Conservation (phyloP, 1,284 basidiomycete species). For the Cerioporus squamosus region DNA sequence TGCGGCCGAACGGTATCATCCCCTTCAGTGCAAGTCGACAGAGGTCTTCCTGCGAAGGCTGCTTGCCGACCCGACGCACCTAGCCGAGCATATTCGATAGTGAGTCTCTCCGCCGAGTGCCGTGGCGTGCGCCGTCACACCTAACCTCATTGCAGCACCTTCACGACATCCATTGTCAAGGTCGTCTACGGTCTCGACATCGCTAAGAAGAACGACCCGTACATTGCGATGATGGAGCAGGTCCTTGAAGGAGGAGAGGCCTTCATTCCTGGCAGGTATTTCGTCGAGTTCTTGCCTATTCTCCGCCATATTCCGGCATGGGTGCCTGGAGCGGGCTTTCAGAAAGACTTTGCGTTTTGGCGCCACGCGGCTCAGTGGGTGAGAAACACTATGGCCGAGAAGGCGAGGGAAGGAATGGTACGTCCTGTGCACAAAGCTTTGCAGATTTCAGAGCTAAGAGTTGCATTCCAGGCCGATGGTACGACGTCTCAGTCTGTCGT, state of each 20-base stretch:
- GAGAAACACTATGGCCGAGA: neutral
- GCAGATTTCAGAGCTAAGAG: too few relatives aligned
- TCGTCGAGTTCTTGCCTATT: slow-evolving; percentile 8
- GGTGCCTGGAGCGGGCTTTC: slow-evolving; percentile 14
- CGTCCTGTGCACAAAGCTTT: too few relatives aligned
- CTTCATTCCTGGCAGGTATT: neutral
- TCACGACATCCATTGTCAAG: neutral
- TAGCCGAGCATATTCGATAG: slow-evolving; percentile 3
- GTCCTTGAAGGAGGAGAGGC: neutral
- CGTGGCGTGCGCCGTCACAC: neutral
- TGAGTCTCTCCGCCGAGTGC: neutral
- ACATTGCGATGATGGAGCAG: slow-evolving; percentile 6
- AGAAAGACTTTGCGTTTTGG: neutral
- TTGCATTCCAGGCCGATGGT: neutral
- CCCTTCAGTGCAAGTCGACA: neutral
- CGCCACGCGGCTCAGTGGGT: neutral
- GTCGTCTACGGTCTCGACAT: slow-evolving; percentile 31
- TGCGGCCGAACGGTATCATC: neutral
- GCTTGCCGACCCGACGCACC: neutral
- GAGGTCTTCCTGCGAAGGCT: neutral
- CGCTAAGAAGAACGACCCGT: slow-evolving; percentile 14
- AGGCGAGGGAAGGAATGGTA: too few relatives aligned
- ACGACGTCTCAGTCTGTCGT: neutral
- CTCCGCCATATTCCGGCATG: slow-evolving; percentile 12
- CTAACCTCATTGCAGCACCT: neutral